These are phyloP conservation scores for Delonix regia DNA, from an alignment of 306 rosid genomes.

Conservation along the genomic window DNA sequence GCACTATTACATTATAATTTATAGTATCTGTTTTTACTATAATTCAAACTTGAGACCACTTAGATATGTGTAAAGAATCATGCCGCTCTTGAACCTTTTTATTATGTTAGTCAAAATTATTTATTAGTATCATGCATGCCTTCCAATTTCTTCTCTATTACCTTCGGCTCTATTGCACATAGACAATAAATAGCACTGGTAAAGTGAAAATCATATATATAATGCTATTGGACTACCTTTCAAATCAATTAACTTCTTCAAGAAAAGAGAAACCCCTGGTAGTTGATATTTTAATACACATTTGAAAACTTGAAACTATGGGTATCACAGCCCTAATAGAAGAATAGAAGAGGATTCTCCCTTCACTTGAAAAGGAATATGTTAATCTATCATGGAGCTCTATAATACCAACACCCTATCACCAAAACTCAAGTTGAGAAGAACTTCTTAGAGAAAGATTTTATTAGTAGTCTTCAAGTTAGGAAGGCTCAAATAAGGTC, in stretches of 20 bases:
- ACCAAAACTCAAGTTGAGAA: background rate
- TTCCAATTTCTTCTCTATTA: background rate
- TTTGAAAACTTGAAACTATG: background rate
- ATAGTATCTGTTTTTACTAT: too few species aligned
- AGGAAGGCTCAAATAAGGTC: background rate
- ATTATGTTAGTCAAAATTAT: background rate
- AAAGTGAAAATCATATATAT: background rate
- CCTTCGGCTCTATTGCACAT: background rate
- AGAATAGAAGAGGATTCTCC: too few species aligned
- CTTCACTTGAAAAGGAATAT: too few species aligned
- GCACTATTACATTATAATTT: too few species aligned
- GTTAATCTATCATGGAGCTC: background rate
- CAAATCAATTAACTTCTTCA: background rate
- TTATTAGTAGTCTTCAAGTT: background rate
- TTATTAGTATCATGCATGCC: background rate
- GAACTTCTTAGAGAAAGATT: background rate
- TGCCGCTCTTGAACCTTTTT: background rate
- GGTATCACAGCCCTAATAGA: too few species aligned
- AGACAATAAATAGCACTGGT: background rate
- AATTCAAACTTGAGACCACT: too few species aligned
- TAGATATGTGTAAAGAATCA: too few species aligned
- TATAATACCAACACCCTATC: background rate
- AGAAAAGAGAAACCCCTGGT: background rate
- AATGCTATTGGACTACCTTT: too few species aligned
- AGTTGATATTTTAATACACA: background rate